A percentile compares a stretch with the other conserved stretches of the same genome.
Evolutionary conservation across 2,329 filamentous ascomycete species (phyloP).

Genomic region (Fusarium secorum): DNA sequence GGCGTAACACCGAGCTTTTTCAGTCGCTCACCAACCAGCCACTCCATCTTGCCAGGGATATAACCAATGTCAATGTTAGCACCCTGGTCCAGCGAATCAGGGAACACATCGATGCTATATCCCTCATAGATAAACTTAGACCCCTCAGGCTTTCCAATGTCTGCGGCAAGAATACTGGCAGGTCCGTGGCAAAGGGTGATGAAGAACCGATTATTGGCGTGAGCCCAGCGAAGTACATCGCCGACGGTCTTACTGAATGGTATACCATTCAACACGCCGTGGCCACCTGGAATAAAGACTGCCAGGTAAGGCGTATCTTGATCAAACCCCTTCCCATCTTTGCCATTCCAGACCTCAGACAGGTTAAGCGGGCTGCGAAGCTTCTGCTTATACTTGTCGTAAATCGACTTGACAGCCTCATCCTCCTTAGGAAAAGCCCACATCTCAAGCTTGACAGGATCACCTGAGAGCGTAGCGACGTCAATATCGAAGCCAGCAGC

Average conservation of each 20-base stretch:
- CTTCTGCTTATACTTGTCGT: not conserved
- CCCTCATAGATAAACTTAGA: not conserved
- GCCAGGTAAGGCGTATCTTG: not conserved
- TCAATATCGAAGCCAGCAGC: not conserved
- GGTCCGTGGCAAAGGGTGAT: not conserved
- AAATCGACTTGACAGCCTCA: not conserved
- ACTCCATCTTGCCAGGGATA: constrained; percentile 5
- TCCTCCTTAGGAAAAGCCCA: constrained; percentile 2
- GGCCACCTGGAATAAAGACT: not conserved
- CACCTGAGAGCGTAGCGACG: not conserved
- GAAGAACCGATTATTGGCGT: not conserved
- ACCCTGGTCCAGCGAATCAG: not conserved
- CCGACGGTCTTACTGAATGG: not conserved
- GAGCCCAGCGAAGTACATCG: not conserved
- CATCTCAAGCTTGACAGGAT: constrained; percentile 2
- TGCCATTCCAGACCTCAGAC: not conserved
- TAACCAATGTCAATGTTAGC: not conserved
- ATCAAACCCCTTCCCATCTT: not conserved
- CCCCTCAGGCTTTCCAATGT: not conserved
- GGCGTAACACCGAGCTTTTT: not conserved
- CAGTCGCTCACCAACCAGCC: not conserved
- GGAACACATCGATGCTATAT: not conserved
- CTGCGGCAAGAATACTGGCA: not conserved
- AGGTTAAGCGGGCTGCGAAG: not conserved
- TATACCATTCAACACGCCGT: not conserved